Evolutionary conservation across 108 stramenopile species (phyloP).

Genomic region (Cyclotella sp.): DNA sequence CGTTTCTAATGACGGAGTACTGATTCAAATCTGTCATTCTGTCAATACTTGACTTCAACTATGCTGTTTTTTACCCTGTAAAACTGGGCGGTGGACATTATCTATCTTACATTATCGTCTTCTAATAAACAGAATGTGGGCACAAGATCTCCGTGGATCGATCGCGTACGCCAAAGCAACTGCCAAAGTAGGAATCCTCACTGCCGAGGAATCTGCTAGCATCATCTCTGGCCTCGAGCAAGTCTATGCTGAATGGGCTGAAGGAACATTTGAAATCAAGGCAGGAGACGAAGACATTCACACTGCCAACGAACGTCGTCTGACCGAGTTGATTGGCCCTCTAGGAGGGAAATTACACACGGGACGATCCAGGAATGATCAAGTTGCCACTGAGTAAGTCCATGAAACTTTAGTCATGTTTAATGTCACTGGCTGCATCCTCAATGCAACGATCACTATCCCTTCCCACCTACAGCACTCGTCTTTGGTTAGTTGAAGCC

Average conservation of each 20-base stretch:
- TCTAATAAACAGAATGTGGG: constrained; percentile 83
- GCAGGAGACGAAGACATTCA: constrained; percentile 99
- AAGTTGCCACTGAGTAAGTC: constrained; percentile 91
- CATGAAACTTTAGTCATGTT: too few species aligned
- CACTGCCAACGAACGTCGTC: constrained; percentile 98
- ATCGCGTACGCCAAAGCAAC: constrained; percentile 96
- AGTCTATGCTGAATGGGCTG: constrained; percentile 91
- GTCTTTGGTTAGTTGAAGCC: constrained; percentile 93
- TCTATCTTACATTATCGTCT: background rate
- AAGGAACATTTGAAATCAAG: constrained; percentile 86
- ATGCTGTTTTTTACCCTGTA: too few species aligned
- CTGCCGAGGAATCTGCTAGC: constrained; percentile 74
- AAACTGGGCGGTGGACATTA: too few species aligned
- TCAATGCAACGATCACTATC: too few species aligned
- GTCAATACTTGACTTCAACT: too few species aligned
- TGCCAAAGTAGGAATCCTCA: constrained; percentile 86
- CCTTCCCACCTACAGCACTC: constrained; percentile 46
- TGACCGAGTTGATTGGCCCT: constrained; percentile 95
- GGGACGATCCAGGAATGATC: constrained; percentile 96
- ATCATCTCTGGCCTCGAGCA: constrained; percentile 84
- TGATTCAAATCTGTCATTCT: too few species aligned
- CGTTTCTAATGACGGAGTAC: too few species aligned
- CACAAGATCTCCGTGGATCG: constrained; percentile 94
- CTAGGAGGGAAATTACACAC: constrained; percentile 98
- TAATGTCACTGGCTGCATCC: too few species aligned